Evolutionary conservation across 129 eudicot species (phyloP), one percentile per base, ranked within the genome.

Genomic region (Flaveria brownii): DNA sequence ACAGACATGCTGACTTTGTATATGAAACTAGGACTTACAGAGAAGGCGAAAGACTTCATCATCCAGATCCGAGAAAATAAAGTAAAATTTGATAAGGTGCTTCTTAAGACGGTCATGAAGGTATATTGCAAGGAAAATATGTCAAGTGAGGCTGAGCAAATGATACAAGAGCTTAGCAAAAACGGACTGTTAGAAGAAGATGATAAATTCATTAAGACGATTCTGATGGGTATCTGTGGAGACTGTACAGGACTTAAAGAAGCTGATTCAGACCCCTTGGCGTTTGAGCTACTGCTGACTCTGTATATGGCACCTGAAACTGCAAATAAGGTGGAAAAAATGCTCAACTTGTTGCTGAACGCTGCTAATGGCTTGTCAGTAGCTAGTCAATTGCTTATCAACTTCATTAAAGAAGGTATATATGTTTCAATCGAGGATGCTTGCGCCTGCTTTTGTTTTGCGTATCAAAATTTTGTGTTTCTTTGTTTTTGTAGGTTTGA

Each of bases 41-140:
- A 85, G 66, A 89, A 91, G 83, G 94, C 93, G 54, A 91, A 78
- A 78, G 74, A 55, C 26, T 87, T 91, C 70, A 80, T 86, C 56
- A 70, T 72, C 63, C 86, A 83, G 75, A 82, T 94, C 18, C 85
- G 92, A 66, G 86, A 84, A 85, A 86, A 81, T 49, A 61, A 70
- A 82, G 86, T 91, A 43, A 80, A 82, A 80, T 88, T 93, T 68
- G 91, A 93, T 61, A 85, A 91, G 84, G 90, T 83, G 87, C 91
- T 94, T 50, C 74, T 91, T 64, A 87, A 60, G 76, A 84, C 78
- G 26, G 88, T 83, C 46, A 81, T 94, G 88, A 84, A 81, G 82
- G 67, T 94, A 50, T 94, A 90, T 75, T 85, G 87, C 79, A 89
- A 72, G 78, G 93, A 81, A 64, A 87, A 88, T 9, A 85, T 87